Evolutionary conservation across 768 basidiomycete species (phyloP).

Genomic region (Glaciozyma martinii): DNA sequence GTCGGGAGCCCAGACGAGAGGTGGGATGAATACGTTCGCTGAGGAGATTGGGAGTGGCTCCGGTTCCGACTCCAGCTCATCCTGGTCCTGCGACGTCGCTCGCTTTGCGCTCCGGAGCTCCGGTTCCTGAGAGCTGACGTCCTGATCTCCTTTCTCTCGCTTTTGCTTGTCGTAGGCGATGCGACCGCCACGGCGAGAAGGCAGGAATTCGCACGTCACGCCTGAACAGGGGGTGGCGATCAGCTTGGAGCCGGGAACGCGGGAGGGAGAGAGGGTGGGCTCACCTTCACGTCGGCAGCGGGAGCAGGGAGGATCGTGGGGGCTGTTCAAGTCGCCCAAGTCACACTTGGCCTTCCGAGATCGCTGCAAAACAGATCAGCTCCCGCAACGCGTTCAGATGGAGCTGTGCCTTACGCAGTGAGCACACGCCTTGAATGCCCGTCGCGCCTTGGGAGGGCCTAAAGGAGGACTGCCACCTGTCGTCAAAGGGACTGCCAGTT

Average conservation of each 20-base stretch:
- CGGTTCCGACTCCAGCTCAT: too few relatives aligned
- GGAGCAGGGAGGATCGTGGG: slow-evolving; percentile 31
- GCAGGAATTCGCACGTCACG: slow-evolving; percentile 21
- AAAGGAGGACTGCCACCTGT: not conserved
- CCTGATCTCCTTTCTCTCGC: not conserved
- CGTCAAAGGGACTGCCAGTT: too few relatives aligned
- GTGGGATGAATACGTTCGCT: not conserved
- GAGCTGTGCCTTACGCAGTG: not conserved
- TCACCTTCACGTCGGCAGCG: slow-evolving; percentile 26
- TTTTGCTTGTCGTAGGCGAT: slow-evolving; percentile 1
- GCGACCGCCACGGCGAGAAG: slow-evolving; percentile 16
- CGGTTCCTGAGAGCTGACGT: not conserved
- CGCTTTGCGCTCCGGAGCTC: not conserved
- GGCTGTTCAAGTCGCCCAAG: slow-evolving; percentile 19
- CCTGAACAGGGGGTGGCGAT: not conserved
- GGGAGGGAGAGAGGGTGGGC: too few relatives aligned
- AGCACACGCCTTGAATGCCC: slow-evolving; percentile 1
- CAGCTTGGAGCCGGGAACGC: too few relatives aligned
- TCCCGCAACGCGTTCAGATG: not conserved
- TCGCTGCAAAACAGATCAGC: not conserved
- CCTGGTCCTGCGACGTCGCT: not conserved
- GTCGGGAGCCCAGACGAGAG: not conserved
- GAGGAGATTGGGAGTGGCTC: not conserved
- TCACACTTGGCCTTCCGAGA: slow-evolving; percentile 8
- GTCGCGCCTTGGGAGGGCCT: not conserved